Base-by-base conservation (phyloP, 345 rosid species). In the Euphorbia lathyris region DNA sequence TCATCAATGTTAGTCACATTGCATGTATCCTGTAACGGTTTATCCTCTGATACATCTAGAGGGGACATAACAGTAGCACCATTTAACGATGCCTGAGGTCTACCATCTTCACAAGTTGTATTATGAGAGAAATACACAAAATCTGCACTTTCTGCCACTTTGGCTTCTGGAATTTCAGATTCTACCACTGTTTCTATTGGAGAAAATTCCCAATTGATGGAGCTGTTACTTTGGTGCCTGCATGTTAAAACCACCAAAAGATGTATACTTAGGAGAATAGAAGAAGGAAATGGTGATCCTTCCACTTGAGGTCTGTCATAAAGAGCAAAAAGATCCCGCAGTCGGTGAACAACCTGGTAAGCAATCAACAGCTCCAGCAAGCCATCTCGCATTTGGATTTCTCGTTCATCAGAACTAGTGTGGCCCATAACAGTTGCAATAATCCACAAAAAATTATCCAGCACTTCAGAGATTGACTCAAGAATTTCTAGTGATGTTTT, bases 271-370 rank as follows among this genome's bases (percentile, higher is more conserved):
- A 84, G 68, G 63, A 84, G 85, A 74, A 89, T 89, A 25, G 91
- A 85, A 58, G 90, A 82, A 76, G 95, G 91, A 78, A 89, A 87
- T 7, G 95, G 86, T 9, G 85, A 85, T 65, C 95, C 95, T 82
- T 89, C 95, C 55, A 85, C 88, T 74, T 89, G 95, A 60, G 95
- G 91, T 83, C 91, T 83, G 73, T 89, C 95, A 81, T 89, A 89
- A 20, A 89, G 87, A 36, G 91, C 91, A 71, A 87, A 86, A 67
- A 89, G 91, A 77, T 89, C 95, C 42, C 88, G 80, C 65, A 89
- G 68, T 36, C 87, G 78, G 64, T 89, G 90, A 77, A 89, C 81
- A 66, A 89, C 88, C 79, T 85, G 91, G 79, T 89, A 89, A 30
- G 95, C 86, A 47, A 84, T 74, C 81, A 87, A 78, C 57, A 89